Conservation (phyloP, 2,329 filamentous ascomycete species). For the Xylaria sp. region DNA sequence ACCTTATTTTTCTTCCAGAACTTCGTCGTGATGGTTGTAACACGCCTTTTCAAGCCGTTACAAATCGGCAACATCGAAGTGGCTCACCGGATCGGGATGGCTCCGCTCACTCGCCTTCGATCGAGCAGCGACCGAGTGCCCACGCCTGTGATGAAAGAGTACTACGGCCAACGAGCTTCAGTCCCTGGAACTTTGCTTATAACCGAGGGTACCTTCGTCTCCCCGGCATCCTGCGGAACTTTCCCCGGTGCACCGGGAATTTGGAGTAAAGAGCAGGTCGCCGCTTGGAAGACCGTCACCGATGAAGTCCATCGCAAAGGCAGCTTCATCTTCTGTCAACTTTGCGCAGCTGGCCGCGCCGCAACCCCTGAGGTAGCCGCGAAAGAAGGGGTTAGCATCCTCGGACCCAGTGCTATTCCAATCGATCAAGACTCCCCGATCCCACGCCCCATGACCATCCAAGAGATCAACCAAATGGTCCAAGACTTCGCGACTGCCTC, state of each 20-base stretch:
- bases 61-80: slow-evolving; percentile 43
- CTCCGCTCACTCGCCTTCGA: slow-evolving; percentile 65
- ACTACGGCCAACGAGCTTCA: slow-evolving; percentile 46
- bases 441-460: slow-evolving; percentile 71
- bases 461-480: slow-evolving; percentile 74
- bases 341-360: slow-evolving; percentile 68
- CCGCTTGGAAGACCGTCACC: slow-evolving; percentile 67
- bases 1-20: neutral
- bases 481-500: slow-evolving; percentile 65
- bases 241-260: slow-evolving; percentile 64
- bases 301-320: slow-evolving; percentile 69
- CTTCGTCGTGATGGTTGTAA: slow-evolving; percentile 34
- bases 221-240: slow-evolving; percentile 56
- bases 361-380: slow-evolving; percentile 48
- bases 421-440: slow-evolving; percentile 42
- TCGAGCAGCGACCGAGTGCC: slow-evolving; percentile 56
- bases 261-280: slow-evolving; percentile 62
- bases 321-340: slow-evolving; percentile 66
- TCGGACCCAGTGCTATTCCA: slow-evolving; percentile 50
- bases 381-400: slow-evolving; percentile 38
- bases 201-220: slow-evolving; percentile 65
- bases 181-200: slow-evolving; percentile 59
- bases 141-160: slow-evolving; percentile 49
- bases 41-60: slow-evolving; percentile 45
- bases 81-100: slow-evolving; percentile 52